Evolutionary conservation across 257 asterid genomes (phyloP).

Genomic region (Solanum pinnatisectum): DNA sequence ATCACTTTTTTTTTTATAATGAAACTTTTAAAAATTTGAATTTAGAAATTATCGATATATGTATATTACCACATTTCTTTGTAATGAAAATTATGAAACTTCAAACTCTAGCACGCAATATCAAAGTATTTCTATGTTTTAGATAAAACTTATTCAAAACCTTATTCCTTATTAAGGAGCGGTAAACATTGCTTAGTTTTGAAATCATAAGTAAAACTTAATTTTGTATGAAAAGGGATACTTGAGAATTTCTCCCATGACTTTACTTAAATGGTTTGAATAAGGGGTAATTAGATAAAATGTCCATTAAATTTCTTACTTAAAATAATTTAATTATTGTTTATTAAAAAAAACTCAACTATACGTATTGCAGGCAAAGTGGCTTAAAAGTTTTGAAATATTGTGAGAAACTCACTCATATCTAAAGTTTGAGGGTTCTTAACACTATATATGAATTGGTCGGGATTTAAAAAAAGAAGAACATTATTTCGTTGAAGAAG

Average conservation of each 20-base stretch:
- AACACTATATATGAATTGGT: background rate
- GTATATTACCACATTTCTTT: background rate
- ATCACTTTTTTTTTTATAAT: no score
- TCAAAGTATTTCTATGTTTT: background rate
- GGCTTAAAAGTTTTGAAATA: background rate
- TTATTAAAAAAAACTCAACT: background rate
- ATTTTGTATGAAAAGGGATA: background rate
- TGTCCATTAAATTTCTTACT: background rate
- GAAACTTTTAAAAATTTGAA: background rate
- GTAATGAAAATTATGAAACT: background rate
- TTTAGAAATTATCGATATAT: no score
- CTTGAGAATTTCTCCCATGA: background rate
- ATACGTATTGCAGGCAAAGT: background rate
- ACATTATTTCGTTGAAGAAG: no score
- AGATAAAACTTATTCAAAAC: background rate
- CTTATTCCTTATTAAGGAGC: background rate
- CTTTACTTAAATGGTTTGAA: background rate
- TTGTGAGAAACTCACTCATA: background rate
- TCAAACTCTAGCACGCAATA: background rate
- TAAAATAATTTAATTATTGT: no score
- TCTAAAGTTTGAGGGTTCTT: background rate
- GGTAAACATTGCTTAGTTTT: background rate
- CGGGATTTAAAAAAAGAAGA: no score
- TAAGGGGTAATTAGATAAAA: background rate
- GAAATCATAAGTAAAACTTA: background rate